Conservation (phyloP, 2,329 filamentous ascomycete genomes). For the Venturia nashicola region DNA sequence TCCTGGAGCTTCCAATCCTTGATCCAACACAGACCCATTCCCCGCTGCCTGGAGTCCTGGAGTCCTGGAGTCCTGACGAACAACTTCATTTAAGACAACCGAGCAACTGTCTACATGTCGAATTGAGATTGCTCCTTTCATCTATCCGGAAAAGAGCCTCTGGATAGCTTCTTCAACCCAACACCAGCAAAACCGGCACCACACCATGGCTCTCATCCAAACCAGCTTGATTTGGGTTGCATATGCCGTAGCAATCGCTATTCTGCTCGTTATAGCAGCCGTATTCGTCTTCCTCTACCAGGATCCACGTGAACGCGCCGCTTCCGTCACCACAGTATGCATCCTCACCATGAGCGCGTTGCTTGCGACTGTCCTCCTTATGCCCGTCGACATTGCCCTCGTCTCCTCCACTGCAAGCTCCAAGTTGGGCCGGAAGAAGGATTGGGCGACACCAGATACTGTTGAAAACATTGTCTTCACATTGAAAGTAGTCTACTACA, state of each 20-base stretch:
- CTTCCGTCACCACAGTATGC: conserved; percentile 69
- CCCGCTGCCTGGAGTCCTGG: neutral
- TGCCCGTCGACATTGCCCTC: conserved; percentile 90
- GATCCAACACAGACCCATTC: neutral
- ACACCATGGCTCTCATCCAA: conserved; percentile 58
- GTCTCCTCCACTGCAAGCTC: conserved; percentile 77
- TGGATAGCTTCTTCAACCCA: neutral
- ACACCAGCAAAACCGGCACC: neutral
- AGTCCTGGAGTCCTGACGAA: too few species aligned
- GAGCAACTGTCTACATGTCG: neutral
- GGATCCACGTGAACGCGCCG: conserved; percentile 72
- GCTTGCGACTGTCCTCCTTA: conserved; percentile 79
- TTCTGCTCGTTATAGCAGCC: conserved; percentile 65
- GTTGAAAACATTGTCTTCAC: conserved; percentile 68
- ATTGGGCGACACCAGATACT: conserved; percentile 79
- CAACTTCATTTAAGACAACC: neutral
- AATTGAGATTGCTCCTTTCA: neutral
- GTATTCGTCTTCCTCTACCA: conserved; percentile 91
- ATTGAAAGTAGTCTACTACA: conserved; percentile 82
- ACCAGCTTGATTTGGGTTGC: conserved; percentile 89
- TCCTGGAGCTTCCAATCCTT: neutral
- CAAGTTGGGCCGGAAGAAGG: conserved; percentile 70
- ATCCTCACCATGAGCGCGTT: conserved; percentile 79
- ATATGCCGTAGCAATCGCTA: conserved; percentile 68
- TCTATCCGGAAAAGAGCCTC: neutral